Base-by-base conservation (phyloP, 352 stramenopile species). In the Pythium insidiosum region DNA sequence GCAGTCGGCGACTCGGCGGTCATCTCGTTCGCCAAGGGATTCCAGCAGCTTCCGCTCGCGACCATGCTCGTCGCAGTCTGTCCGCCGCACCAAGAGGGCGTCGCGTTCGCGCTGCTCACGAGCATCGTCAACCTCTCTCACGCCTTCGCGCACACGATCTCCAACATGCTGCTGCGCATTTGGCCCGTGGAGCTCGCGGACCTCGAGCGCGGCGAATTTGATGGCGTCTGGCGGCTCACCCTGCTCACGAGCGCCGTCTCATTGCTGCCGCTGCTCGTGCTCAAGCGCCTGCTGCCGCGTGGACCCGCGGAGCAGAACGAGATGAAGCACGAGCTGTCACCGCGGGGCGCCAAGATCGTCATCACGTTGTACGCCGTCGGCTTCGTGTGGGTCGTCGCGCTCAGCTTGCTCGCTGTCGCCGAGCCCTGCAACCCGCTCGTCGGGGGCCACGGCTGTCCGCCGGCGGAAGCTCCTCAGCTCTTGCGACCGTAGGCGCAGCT, bases 41-140 rank as follows among this genome's bases (percentile, higher is more conserved):
- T 91, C 44, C 79, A 91, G 55, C 83, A 86, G 43, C 70, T 91
- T 1, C 79, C 79, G 3, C 53, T 86, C 5, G 76, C 79, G 26
- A 56, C 85, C 58, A 86, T 88, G 64, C 81, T 88, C 31, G 77
- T 88, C 11, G 61, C 65, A 4, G 73, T 88, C 16, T 91, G 79
- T 39, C 79, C 79, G 0, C 59, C 85, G 19, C 66, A 69, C 15
- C 79, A 91, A 38, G 79, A 91, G 38, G 79, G 75, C 1, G 63
- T 88, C 21, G 76, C 79, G 5, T 91, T 83, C 50, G 73, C 79
- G 23, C 61, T 91, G 15, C 66, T 91, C 26, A 88, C 79, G 16
- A 80, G 79, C 58, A 75, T 88, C 22, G 68, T 63, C 18, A 91
- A 91, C 35, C 52, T 91, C 10, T 57, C 79, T 0, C 73, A 82